phyloP scores from a whole-genome alignment of 2,329 filamentous ascomycete species.

The Fusarium pilosicola region DNA sequence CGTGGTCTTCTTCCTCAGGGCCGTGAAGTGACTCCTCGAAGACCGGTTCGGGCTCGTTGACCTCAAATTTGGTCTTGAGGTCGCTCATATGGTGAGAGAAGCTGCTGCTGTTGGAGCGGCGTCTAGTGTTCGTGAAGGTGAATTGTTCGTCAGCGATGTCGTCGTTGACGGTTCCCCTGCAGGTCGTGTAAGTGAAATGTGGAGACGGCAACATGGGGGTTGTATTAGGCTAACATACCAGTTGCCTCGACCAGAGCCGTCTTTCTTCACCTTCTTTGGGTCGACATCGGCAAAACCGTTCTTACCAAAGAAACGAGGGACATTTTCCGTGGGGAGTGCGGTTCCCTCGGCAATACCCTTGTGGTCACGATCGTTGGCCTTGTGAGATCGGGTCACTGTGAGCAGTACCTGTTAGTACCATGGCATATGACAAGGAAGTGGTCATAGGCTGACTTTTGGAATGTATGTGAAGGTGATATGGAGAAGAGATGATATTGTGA shows the following conservation, averaged over 20 bases:
- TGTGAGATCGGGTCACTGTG: constrained; percentile 96
- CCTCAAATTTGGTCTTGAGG: constrained; percentile 97
- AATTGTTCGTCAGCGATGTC: constrained; percentile 87
- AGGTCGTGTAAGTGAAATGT: constrained; percentile 28
- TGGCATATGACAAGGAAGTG: neutral
- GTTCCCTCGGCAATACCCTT: constrained; percentile 80
- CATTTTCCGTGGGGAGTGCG: constrained; percentile 73
- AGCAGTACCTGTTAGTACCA: constrained; percentile 20
- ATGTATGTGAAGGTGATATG: neutral
- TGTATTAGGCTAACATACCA: constrained; percentile 70
- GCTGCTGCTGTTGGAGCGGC: constrained; percentile 90
- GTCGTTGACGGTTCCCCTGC: constrained; percentile 83
- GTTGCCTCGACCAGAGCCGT: constrained; percentile 90
- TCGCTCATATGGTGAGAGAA: constrained; percentile 75
- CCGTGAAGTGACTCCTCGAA: constrained; percentile 90
- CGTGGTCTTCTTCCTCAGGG: constrained; percentile 65
- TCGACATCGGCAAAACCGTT: constrained; percentile 81
- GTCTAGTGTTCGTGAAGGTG: constrained; percentile 85
- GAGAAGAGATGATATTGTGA: neutral
- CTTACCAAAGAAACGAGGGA: constrained; percentile 95
- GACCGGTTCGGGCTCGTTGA: constrained; percentile 87
- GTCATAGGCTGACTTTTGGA: constrained; percentile 34
- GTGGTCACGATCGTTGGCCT: constrained; percentile 93
- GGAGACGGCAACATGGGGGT: neutral
- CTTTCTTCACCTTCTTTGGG: constrained; percentile 96